Base-by-base conservation (phyloP, 257 asterid species). In the Rehmannia glutinosa region DNA sequence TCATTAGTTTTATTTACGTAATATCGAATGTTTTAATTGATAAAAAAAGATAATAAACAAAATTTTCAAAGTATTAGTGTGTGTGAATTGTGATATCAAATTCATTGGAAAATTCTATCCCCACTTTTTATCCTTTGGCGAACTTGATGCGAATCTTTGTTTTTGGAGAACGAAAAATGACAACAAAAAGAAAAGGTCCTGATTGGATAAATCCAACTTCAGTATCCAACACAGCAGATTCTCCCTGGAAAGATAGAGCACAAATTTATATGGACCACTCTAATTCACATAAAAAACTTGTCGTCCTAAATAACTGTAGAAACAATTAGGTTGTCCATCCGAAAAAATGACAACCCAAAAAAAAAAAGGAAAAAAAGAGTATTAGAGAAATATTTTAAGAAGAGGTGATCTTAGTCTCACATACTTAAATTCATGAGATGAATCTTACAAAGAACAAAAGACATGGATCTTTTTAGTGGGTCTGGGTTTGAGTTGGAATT, bases 171-270 rank as follows among this genome's bases (percentile, higher is more conserved):
- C 6, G 13, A 30, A 15, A n/a, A 27, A 24, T 8, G 12, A 23
- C 10, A 4, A 24, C 0, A 24, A 52, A 56, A 6, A 12, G 4
- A 6, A 55, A 68, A 70, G 69, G 70, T 77, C 82, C 77, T 76
- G 69, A 71, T 38, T 80, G 84, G 87, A 84, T 84, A 81, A 74
- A 77, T 70, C 65, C 81, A 75, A 78, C 70, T 64, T 56, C 62
- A 54, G 58, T 73, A 65, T 81, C 83, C 82, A 65, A 74, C 79
- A 62, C 81, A 77, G 39, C 75, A 77, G 81, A 84, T 81, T 77
- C 90, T 62, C 62, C 69, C 56, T 23, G 20, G 57, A 73, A 73
- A 68, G 74, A 54, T 67, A 42, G 71, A 56, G 11, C 52, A 41
- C 12, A 36, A 73, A 73, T 57, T 67, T 19, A 54, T 6, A 12